Conservation (phyloP, 2,329 filamentous ascomycete genomes). For the Orbilia quercus region DNA sequence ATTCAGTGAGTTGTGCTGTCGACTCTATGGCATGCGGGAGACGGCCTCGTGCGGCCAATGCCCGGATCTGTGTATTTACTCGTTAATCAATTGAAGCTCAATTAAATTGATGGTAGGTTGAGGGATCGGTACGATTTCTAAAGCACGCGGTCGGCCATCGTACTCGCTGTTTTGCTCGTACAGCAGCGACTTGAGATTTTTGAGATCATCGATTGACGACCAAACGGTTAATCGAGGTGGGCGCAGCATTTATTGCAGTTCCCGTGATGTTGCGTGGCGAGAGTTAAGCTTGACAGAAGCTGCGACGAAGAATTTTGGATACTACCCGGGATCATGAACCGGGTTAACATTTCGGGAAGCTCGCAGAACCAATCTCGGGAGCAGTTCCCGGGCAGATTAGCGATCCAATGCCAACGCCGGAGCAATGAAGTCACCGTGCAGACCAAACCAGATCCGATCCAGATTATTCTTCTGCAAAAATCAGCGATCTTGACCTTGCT, state of each 20-base stretch:
- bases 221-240: conserved; percentile 54
- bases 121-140: conserved; percentile 35
- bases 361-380: conserved; percentile 17
- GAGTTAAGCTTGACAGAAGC: neutral
- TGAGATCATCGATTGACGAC: conserved; percentile 54
- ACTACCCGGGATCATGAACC: neutral
- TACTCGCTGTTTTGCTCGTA: conserved; percentile 46
- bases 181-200: conserved; percentile 39
- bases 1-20: conserved; percentile 77
- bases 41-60: conserved; percentile 77
- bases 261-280: neutral
- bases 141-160: conserved; percentile 44
- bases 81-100: neutral
- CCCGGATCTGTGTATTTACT: conserved; percentile 55
- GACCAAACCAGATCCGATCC: neutral
- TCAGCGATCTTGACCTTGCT: neutral
- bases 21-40: conserved; percentile 84
- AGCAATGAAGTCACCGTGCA: conserved; percentile 25
- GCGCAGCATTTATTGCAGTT: conserved; percentile 48
- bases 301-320: conserved; percentile 35
- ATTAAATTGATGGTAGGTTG: neutral
- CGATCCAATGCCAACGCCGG: conserved; percentile 33
- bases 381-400: conserved; percentile 4
- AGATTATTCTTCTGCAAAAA: neutral
- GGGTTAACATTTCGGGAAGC: neutral